Evolutionary conservation across 805 yeast species (phyloP).

Genomic region (Cyberlindnera mississippiensis): DNA sequence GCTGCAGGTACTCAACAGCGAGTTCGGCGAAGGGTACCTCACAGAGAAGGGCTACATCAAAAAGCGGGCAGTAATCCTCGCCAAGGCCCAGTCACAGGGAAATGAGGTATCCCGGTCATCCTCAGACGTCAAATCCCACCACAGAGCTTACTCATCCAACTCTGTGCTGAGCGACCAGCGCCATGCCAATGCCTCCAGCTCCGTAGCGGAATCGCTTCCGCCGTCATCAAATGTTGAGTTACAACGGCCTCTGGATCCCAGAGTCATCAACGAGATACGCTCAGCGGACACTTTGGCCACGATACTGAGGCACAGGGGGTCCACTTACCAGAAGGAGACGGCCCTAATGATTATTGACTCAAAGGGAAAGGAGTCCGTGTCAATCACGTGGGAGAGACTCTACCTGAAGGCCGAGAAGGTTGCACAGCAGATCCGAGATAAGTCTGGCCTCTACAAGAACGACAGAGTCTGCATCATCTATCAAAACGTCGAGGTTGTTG

Average conservation of each 20-base stretch:
- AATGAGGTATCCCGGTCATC: conserved; percentile 7
- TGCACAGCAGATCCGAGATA: conserved; percentile 76
- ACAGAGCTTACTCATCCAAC: conserved; percentile 25
- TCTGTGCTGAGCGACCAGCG: conserved; percentile 26
- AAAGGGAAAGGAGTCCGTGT: conserved; percentile 73
- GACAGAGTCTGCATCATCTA: conserved; percentile 84
- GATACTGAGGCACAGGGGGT: conserved; percentile 70
- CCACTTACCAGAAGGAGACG: conserved; percentile 55
- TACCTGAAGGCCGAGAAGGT: conserved; percentile 80
- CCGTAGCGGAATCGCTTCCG: conserved; percentile 28
- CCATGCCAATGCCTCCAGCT: conserved; percentile 15
- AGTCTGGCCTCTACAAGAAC: conserved; percentile 67
- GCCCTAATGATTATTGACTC: conserved; percentile 73
- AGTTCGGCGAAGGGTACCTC: conserved; percentile 63
- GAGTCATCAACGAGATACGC: conserved; percentile 38
- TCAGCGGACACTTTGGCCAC: conserved; percentile 57
- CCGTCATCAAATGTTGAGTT: conserved; percentile 26
- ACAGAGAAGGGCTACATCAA: conserved; percentile 70
- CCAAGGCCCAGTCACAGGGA: conserved; percentile 2
- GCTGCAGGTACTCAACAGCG: conserved; percentile 42
- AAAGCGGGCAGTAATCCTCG: conserved; percentile 44
- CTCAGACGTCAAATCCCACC: conserved; percentile 14
- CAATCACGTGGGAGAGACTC: conserved; percentile 88
- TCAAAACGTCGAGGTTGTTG: conserved; percentile 78
- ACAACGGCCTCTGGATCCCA: conserved; percentile 54